Conservation (phyloP, 352 stramenopile species). For the Globisporangium acanthophoron region DNA sequence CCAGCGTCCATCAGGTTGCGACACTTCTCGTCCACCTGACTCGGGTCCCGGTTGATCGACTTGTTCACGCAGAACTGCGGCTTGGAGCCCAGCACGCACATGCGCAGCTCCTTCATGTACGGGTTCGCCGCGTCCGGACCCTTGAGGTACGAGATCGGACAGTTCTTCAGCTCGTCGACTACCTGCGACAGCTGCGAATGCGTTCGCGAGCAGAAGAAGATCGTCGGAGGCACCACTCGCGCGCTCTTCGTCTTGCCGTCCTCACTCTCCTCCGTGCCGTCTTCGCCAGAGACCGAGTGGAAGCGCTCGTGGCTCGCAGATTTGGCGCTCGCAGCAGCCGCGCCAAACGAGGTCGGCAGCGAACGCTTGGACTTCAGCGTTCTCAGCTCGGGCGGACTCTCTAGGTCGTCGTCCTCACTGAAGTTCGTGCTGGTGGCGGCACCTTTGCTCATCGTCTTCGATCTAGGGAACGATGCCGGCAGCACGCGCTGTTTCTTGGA, state of each 20-base stretch:
- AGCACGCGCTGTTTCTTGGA: conserved; percentile 5
- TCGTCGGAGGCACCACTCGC: conserved; percentile 44
- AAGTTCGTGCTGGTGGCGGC: background rate
- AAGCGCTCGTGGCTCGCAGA: conserved; percentile 13
- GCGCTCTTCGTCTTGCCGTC: conserved; percentile 1
- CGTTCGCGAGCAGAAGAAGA: conserved; percentile 87
- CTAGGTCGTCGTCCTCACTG: conserved; percentile 2
- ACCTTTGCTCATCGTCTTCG: background rate
- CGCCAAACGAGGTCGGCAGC: conserved; percentile 22
- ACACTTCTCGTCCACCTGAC: conserved; percentile 76
- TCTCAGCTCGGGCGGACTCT: conserved; percentile 3
- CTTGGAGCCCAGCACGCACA: conserved; percentile 78
- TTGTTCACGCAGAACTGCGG: conserved; percentile 75
- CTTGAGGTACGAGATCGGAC: conserved; percentile 51
- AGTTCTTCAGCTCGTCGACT: conserved; percentile 76
- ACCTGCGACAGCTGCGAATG: conserved; percentile 84
- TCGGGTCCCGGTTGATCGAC: conserved; percentile 55
- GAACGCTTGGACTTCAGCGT: conserved; percentile 16
- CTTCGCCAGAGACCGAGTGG: conserved; percentile 10
- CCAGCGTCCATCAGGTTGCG: conserved; percentile 42
- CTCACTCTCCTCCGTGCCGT: background rate
- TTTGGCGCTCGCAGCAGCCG: background rate
- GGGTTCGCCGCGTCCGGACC: conserved; percentile 31
- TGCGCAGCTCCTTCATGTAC: conserved; percentile 47
- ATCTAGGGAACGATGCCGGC: background rate